These are phyloP conservation scores for Grosmannia serpens DNA, from an alignment of 2,329 filamentous ascomycete genomes.

Conservation along the genomic window DNA sequence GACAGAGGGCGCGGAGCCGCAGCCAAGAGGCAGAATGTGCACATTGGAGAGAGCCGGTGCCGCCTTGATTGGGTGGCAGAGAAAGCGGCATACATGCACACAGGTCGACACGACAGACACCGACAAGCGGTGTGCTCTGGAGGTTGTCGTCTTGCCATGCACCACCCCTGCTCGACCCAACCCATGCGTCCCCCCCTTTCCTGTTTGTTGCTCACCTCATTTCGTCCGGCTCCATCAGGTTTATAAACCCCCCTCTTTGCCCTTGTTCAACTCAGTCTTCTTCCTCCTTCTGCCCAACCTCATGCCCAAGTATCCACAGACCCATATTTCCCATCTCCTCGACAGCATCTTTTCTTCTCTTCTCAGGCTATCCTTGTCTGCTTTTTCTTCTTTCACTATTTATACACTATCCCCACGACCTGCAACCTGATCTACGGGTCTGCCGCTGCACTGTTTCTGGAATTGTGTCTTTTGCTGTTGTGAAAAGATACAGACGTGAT, in stretches of 20 bases:
- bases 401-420: neutral
- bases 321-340: neutral
- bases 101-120: neutral
- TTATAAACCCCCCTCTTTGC: slow-evolving; percentile 15
- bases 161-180: neutral
- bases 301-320: slow-evolving; percentile 17
- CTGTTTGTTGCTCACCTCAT: slow-evolving; percentile 2
- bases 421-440: neutral
- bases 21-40: neutral
- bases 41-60: neutral
- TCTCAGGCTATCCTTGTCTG: neutral
- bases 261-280: slow-evolving; percentile 10
- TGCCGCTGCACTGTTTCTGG: neutral
- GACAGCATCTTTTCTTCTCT: neutral
- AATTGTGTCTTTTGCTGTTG: neutral
- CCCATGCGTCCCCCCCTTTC: neutral
- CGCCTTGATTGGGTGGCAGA: neutral
- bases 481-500: slow-evolving; percentile 2
- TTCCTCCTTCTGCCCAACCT: slow-evolving; percentile 18
- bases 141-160: neutral
- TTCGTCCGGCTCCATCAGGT: neutral
- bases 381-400: neutral
- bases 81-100: neutral
- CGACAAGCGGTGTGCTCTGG: neutral
- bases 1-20: neutral